phyloP scores from a whole-genome alignment of 1,139 yeast species.

The Saccharomyces hybrid region DNA sequence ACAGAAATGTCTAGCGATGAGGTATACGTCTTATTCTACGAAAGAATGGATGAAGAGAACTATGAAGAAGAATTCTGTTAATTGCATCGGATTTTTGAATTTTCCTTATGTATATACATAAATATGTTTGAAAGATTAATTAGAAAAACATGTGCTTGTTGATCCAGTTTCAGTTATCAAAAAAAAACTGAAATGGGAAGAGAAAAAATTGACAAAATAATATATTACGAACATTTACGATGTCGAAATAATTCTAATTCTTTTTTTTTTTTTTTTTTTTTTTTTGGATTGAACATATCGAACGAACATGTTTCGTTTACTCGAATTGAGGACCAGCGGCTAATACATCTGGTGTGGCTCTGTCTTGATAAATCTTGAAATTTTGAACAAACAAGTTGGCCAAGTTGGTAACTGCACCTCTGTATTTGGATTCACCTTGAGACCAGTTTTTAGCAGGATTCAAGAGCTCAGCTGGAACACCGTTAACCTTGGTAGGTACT shows the following conservation, averaged over 20 bases:
- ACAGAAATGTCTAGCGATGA: constrained; percentile 44
- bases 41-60: constrained; percentile 30
- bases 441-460: constrained; percentile 87
- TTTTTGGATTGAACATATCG: background rate
- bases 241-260: background rate
- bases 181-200: background rate
- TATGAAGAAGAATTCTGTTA: background rate
- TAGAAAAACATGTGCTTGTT: background rate
- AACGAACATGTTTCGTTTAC: background rate
- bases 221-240: background rate
- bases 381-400: constrained; percentile 77
- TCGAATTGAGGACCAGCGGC: constrained; percentile 74
- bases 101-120: background rate
- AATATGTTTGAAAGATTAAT: constrained; percentile 9
- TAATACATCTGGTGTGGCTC: constrained; percentile 77
- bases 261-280: background rate
- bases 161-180: background rate
- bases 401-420: constrained; percentile 60
- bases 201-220: background rate
- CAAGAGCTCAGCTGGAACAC: constrained; percentile 77
- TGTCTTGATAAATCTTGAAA: constrained; percentile 76
- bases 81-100: background rate
- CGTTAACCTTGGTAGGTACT: constrained; percentile 74
- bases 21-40: constrained; percentile 63
- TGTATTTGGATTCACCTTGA: constrained; percentile 61